Percentiles rank a stretch among this genome's conserved stretches.
Conservation (phyloP, 345 rosid genomes). For the Stellera chamaejasme region DNA sequence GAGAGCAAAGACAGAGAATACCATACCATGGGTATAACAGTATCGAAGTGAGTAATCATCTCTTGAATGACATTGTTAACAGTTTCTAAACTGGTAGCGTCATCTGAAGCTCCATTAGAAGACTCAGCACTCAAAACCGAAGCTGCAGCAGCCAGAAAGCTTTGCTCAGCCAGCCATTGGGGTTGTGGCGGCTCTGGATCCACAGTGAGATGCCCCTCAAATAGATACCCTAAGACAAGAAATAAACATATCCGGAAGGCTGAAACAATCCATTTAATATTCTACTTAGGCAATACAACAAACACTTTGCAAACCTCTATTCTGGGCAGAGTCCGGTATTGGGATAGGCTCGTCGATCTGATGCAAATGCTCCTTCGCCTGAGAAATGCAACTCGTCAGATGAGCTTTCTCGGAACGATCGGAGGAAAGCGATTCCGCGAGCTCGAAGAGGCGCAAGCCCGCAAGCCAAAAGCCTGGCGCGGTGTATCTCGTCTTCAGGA, state of each 20-base stretch:
- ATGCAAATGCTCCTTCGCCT: conserved; percentile 61
- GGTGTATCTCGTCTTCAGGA: conserved; percentile 73
- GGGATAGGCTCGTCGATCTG: conserved; percentile 28
- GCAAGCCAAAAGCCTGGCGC: conserved; percentile 88
- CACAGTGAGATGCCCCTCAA: conserved; percentile 92
- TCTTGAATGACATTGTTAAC: conserved; percentile 43
- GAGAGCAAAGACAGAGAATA: background rate
- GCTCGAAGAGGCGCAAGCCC: conserved; percentile 61
- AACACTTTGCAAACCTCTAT: conserved; percentile 31
- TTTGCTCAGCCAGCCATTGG: conserved; percentile 71
- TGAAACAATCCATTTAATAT: background rate
- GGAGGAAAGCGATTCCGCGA: conserved; percentile 41
- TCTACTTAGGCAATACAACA: background rate
- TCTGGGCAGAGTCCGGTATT: conserved; percentile 16
- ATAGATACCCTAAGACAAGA: conserved; percentile 57
- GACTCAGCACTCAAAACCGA: conserved; percentile 50
- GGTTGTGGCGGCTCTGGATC: conserved; percentile 96
- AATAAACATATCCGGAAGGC: background rate
- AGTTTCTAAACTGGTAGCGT: conserved; percentile 27
- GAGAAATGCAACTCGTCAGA: conserved; percentile 53
- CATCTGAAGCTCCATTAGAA: conserved; percentile 26
- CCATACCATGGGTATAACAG: conserved; percentile 57
- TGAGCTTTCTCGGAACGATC: conserved; percentile 56
- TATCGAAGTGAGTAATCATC: conserved; percentile 48
- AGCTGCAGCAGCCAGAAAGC: conserved; percentile 53